Evolutionary conservation across 2,329 filamentous ascomycete species (phyloP).

Genomic region (Calonectria hongkongensis): DNA sequence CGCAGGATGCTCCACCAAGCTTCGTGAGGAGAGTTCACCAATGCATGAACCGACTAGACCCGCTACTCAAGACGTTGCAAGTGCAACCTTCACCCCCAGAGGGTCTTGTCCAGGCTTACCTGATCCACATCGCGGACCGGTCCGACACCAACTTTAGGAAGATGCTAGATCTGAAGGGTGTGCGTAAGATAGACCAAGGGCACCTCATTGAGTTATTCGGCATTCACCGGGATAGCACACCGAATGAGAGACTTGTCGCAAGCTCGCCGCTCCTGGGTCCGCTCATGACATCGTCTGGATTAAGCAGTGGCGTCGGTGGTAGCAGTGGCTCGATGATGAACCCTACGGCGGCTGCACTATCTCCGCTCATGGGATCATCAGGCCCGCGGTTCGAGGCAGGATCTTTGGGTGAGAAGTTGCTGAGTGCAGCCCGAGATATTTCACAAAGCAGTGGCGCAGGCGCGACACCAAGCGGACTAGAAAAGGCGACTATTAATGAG

Average conservation of each 20-base stretch:
- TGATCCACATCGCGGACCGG: constrained; percentile 96
- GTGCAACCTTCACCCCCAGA: constrained; percentile 93
- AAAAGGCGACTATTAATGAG: constrained; percentile 88
- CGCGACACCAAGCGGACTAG: constrained; percentile 65
- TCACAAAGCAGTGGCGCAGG: constrained; percentile 70
- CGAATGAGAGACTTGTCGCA: constrained; percentile 80
- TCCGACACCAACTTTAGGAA: constrained; percentile 97
- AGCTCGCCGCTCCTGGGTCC: constrained; percentile 83
- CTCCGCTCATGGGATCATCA: constrained; percentile 52
- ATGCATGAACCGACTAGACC: constrained; percentile 90
- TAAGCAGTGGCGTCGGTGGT: constrained; percentile 61
- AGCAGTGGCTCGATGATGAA: constrained; percentile 60
- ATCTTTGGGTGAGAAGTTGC: constrained; percentile 88
- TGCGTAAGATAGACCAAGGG: constrained; percentile 87
- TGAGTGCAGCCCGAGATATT: constrained; percentile 91
- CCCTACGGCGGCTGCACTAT: constrained; percentile 65
- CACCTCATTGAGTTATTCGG: constrained; percentile 90
- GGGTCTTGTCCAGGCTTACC: constrained; percentile 95
- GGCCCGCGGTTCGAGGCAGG: constrained; percentile 84
- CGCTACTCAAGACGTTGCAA: constrained; percentile 96
- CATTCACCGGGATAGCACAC: constrained; percentile 85
- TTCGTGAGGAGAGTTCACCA: constrained; percentile 92
- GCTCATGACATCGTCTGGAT: constrained; percentile 70
- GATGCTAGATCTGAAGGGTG: constrained; percentile 95
- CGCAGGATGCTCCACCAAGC: constrained; percentile 68